phyloP scores from a whole-genome alignment of 805 yeast species.

The Cyberlindnera petersonii region DNA sequence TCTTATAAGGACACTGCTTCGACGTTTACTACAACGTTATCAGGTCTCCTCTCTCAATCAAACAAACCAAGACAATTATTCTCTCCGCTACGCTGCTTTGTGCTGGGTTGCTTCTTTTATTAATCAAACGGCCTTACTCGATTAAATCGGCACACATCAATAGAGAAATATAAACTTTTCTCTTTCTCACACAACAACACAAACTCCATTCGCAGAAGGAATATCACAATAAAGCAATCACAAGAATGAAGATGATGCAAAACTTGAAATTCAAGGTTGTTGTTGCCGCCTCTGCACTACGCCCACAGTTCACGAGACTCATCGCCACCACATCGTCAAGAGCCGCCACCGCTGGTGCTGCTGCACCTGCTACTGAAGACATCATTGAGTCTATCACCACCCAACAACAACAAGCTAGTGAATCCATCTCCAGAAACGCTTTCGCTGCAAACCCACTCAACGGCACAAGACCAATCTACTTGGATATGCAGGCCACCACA shows the following conservation, averaged over 20 bases:
- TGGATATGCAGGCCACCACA: constrained; percentile 98
- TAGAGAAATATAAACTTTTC: background rate
- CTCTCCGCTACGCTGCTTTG: no score
- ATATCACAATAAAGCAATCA: no score
- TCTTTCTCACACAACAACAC: background rate
- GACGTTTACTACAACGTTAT: no score
- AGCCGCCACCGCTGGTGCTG: constrained; percentile 17
- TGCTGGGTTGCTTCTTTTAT: no score
- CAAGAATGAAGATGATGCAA: background rate
- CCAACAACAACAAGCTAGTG: constrained; percentile 17
- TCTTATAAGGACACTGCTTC: no score
- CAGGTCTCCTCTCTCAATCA: no score
- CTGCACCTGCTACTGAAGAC: constrained; percentile 11
- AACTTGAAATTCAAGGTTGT: background rate
- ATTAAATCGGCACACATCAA: background rate
- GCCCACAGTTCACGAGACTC: constrained; percentile 12
- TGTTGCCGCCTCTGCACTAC: background rate
- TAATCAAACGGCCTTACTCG: background rate
- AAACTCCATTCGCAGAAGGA: no score
- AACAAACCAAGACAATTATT: no score
- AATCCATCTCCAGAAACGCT: constrained; percentile 35
- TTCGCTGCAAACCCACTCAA: constrained; percentile 37
- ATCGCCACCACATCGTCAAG: constrained; percentile 17
- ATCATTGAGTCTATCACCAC: constrained; percentile 1
- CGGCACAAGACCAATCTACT: constrained; percentile 87